phyloP scores from a whole-genome alignment of 257 asterid species.

The Verbascum thapsus region DNA sequence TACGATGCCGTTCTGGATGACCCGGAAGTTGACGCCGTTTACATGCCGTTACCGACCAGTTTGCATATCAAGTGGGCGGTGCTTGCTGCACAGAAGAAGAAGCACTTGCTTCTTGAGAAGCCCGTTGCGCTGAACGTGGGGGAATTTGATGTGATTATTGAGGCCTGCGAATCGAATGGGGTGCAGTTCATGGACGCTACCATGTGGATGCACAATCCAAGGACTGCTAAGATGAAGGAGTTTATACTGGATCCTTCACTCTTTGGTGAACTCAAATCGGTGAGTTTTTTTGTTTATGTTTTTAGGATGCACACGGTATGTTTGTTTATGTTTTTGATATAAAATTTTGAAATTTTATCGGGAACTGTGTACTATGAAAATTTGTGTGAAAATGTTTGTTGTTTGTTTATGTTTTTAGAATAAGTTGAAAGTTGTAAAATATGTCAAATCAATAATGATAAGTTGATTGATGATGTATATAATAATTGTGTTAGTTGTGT shows the following conservation, averaged over 20 bases:
- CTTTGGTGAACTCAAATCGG: slow-evolving; percentile 73
- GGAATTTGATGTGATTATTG: slow-evolving; percentile 63
- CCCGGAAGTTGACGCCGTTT: slow-evolving; percentile 72
- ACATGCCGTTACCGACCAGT: slow-evolving; percentile 71
- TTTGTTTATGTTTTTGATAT: not conserved
- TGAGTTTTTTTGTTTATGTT: not conserved
- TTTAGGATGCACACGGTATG: too few species aligned
- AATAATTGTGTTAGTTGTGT: too few species aligned
- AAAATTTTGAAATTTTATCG: too few species aligned
- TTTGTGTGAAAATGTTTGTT: too few species aligned
- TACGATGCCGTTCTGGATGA: slow-evolving; percentile 66
- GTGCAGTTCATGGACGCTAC: slow-evolving; percentile 85
- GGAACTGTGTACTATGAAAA: too few species aligned
- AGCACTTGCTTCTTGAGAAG: slow-evolving; percentile 71
- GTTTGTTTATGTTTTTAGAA: too few species aligned
- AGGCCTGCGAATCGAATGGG: slow-evolving; percentile 71
- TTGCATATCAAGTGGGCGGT: slow-evolving; percentile 75
- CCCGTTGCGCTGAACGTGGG: slow-evolving; percentile 62
- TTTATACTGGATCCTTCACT: slow-evolving; percentile 45
- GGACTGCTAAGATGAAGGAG: slow-evolving; percentile 67
- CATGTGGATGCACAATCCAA: slow-evolving; percentile 90
- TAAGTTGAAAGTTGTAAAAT: too few species aligned
- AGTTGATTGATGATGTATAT: too few species aligned
- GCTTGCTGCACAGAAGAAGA: slow-evolving; percentile 69
- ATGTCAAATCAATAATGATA: too few species aligned